A percentile compares a stretch with the other conserved stretches of the same genome.
Conservation (phyloP, 345 rosid species). For the Citrus sinensis region DNA sequence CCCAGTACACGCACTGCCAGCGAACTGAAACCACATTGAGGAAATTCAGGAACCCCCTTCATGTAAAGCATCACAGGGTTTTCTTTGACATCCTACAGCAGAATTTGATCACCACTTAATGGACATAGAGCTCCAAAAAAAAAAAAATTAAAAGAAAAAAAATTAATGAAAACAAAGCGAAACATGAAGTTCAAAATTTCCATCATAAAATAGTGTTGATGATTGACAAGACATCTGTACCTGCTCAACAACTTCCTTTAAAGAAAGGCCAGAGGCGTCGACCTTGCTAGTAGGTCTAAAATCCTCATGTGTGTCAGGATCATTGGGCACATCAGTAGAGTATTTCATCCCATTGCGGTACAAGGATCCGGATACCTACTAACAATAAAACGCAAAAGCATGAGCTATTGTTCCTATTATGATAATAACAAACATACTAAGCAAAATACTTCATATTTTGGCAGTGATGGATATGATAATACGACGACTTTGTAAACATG, state of each 20-base stretch:
- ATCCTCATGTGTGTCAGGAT: constrained; percentile 86
- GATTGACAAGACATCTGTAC: constrained; percentile 27
- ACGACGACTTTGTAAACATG: background rate
- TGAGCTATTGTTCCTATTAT: background rate
- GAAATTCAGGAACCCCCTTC: constrained; percentile 92
- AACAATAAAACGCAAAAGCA: constrained; percentile 9
- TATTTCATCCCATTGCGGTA: constrained; percentile 41
- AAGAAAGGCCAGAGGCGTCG: constrained; percentile 41
- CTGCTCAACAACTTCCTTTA: constrained; percentile 74
- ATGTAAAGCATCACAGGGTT: constrained; percentile 92
- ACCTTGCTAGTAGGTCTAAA: constrained; percentile 64
- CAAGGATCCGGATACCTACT: constrained; percentile 44
- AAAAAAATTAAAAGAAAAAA: background rate
- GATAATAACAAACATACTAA: background rate
- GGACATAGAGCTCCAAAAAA: background rate
- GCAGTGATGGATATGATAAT: background rate
- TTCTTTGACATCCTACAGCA: constrained; percentile 79
- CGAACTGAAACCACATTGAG: constrained; percentile 95
- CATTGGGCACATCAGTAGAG: constrained; percentile 52
- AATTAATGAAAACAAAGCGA: background rate
- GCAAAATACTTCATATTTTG: background rate
- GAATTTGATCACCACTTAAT: constrained; percentile 12
- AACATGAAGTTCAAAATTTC: background rate
- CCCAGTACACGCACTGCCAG: constrained; percentile 83
- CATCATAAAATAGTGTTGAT: background rate